Percentiles rank a stretch among this genome's conserved stretches.
Evolutionary conservation across 1,139 yeast genomes (phyloP).

Genomic region (Debaryomyces coudertii): DNA sequence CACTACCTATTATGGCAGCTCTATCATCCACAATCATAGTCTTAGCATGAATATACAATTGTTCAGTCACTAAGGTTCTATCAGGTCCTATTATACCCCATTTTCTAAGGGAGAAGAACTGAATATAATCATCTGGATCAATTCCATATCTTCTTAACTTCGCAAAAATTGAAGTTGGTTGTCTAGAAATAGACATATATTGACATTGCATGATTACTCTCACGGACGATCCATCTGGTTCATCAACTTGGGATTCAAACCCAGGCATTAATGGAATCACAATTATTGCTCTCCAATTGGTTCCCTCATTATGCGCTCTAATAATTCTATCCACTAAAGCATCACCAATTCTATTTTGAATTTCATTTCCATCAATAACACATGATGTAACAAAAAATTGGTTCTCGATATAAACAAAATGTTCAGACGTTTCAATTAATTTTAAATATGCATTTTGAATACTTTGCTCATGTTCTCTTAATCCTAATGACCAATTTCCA

Average conservation of each 20-base stretch:
- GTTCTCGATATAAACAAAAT: conserved; percentile 91
- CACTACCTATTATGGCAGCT: conserved; percentile 92
- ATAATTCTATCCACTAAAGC: conserved; percentile 94
- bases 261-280: conserved; percentile 98
- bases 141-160: conserved; percentile 79
- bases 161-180: conserved; percentile 86
- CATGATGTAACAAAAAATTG: conserved; percentile 93
- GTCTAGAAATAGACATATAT: conserved; percentile 89
- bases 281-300: conserved; percentile 86
- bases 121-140: conserved; percentile 87
- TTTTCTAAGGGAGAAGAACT: conserved; percentile 86
- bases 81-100: conserved; percentile 92
- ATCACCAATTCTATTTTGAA: conserved; percentile 91
- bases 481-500: conserved; percentile 91
- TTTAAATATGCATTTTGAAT: conserved; percentile 92
- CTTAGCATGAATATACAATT: conserved; percentile 91
- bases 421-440: conserved; percentile 88
- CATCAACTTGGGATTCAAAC: conserved; percentile 90
- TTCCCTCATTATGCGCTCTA: conserved; percentile 77
- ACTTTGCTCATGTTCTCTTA: conserved; percentile 82
- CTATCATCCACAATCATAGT: conserved; percentile 92
- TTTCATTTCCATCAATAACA: conserved; percentile 79
- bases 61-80: conserved; percentile 81
- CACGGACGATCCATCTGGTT: conserved; percentile 91
- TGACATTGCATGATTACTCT: conserved; percentile 97